Conservation (phyloP, 257 asterid species). For the Ajuga chamaepitys region DNA sequence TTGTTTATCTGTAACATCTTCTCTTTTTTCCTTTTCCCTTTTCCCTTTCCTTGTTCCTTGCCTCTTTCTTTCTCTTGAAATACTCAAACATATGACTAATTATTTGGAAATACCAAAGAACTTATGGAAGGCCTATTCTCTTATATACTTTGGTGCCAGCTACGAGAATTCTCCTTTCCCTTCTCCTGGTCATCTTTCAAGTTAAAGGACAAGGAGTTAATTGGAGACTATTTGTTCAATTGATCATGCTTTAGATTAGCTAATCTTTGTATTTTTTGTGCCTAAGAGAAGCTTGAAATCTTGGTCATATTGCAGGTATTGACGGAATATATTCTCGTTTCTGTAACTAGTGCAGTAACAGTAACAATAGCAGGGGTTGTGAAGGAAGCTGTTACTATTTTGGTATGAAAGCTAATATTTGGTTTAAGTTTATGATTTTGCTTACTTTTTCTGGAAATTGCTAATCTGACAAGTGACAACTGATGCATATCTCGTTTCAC, state of each 20-base stretch:
- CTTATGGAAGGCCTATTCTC: not conserved
- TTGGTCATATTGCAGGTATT: slow-evolving; percentile 62
- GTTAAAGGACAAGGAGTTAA: not conserved
- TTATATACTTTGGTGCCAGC: not conserved
- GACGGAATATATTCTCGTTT: slow-evolving; percentile 85
- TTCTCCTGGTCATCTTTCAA: not conserved
- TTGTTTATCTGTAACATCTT: not conserved
- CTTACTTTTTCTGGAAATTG: slow-evolving; percentile 3
- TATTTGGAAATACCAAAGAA: not conserved
- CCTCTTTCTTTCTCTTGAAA: not conserved
- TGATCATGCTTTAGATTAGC: slow-evolving; percentile 1
- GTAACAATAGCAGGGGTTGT: slow-evolving; percentile 99
- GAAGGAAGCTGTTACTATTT: slow-evolving; percentile 94
- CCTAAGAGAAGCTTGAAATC: not conserved
- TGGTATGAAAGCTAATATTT: slow-evolving; percentile 42
- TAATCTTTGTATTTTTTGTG: not conserved
- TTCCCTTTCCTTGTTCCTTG: not conserved
- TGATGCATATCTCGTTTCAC: not conserved
- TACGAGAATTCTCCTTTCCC: not conserved
- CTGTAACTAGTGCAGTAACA: slow-evolving; percentile 96
- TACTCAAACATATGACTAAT: not conserved
- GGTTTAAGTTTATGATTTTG: not conserved
- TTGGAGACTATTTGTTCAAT: not conserved
- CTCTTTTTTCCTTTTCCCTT: not conserved
- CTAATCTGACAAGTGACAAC: too few species aligned